phyloP scores from a whole-genome alignment of 2,329 filamentous ascomycete genomes.

The Zarea fungicola region DNA sequence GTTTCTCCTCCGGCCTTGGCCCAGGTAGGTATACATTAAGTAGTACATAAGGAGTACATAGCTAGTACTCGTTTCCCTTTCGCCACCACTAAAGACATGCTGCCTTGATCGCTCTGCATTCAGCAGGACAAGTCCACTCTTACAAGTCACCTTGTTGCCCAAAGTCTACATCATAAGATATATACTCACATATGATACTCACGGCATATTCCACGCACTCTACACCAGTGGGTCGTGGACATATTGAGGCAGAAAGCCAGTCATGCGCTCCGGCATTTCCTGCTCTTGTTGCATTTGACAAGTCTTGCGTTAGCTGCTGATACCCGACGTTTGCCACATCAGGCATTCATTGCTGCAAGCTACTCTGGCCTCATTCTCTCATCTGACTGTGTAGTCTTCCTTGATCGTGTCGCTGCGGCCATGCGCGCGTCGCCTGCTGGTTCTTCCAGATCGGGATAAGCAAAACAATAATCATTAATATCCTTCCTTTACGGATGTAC shows the following conservation, averaged over 20 bases:
- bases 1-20: too few species aligned
- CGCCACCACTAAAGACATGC: neutral
- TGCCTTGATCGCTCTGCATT: neutral
- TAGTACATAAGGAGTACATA: too few species aligned
- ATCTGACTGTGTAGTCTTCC: neutral
- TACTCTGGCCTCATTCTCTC: neutral
- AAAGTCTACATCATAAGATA: neutral
- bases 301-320: neutral
- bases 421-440: neutral
- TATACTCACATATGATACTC: neutral
- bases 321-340: conserved; percentile 7
- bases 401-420: neutral
- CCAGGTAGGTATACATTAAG: too few species aligned
- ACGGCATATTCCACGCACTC: neutral
- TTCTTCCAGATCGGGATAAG: conserved; percentile 12
- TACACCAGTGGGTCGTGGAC: conserved; percentile 9
- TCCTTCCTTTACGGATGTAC: neutral
- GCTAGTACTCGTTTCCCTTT: conserved; percentile 3
- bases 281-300: neutral
- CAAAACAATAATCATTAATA: conserved; percentile 9
- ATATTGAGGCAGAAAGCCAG: neutral
- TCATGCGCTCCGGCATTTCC: neutral
- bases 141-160: too few species aligned
- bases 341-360: neutral
- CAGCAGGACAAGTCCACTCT: too few species aligned